These are phyloP conservation scores for Sclerotiophoma versabilis DNA, from an alignment of 2,329 filamentous ascomycete species.

Conservation along the genomic window DNA sequence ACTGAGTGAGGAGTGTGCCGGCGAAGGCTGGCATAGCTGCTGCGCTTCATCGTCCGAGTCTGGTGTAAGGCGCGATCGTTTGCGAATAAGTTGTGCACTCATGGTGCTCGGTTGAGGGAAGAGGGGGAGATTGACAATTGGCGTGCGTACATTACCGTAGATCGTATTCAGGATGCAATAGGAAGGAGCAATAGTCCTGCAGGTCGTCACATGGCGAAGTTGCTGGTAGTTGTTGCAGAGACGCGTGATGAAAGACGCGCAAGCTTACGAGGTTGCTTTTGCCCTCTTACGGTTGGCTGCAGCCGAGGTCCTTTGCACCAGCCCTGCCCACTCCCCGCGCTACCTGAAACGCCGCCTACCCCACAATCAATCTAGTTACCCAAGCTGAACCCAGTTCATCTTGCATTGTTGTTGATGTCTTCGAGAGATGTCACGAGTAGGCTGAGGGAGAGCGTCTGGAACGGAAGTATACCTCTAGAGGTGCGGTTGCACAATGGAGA, in stretches of 20 bases:
- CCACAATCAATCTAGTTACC: slow-evolving; percentile 25
- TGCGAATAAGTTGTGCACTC: slow-evolving; percentile 37
- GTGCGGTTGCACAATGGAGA: slow-evolving; percentile 66
- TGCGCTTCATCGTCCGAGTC: slow-evolving; percentile 33
- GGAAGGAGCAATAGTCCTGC: slow-evolving; percentile 1
- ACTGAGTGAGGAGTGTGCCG: slow-evolving; percentile 24
- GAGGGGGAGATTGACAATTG: slow-evolving; percentile 28
- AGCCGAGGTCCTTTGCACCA: slow-evolving; percentile 1
- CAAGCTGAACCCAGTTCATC: slow-evolving; percentile 13
- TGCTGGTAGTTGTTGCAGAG: slow-evolving; percentile 31
- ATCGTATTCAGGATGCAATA: slow-evolving; percentile 7
- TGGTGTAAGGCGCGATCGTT: slow-evolving; percentile 41
- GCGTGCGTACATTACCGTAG: slow-evolving; percentile 11
- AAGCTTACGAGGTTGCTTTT: slow-evolving; percentile 13
- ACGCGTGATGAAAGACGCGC: slow-evolving; percentile 20
- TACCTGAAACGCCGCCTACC: slow-evolving; percentile 20
- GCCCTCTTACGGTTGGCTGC: slow-evolving; percentile 7
- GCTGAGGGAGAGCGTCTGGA: slow-evolving; percentile 63
- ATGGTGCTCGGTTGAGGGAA: slow-evolving; percentile 34
- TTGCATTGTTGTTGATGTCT: slow-evolving; percentile 22
- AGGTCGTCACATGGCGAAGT: slow-evolving; percentile 8
- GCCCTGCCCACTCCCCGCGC: slow-evolving; percentile 15
- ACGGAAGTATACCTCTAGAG: slow-evolving; percentile 65
- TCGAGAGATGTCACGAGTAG: slow-evolving; percentile 45
- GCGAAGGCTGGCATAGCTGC: slow-evolving; percentile 29